Evolutionary conservation across 1,139 yeast genomes (phyloP), one percentile per base, ranked within the genome.

Genomic region (Nakaseomyces sp.): DNA sequence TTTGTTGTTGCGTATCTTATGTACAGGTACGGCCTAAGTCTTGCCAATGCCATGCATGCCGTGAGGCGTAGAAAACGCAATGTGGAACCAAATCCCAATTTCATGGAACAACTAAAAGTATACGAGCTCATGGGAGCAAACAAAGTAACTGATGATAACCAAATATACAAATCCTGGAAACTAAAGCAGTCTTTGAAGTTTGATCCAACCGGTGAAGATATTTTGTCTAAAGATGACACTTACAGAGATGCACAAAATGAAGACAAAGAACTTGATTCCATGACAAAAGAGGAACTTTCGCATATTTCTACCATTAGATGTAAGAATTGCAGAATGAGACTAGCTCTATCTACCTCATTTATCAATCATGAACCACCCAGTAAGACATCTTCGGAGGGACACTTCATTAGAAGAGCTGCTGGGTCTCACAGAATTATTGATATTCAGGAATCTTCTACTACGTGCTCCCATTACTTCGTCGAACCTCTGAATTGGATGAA

Each of bases 401-500:
- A 70, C 50, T 82, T 82, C 56, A 69, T 76, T 28, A 79, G 76
- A 55, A 76, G 74, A 37, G 82, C 81, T 0, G 76, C 77, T 29
- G 73, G 77, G 48, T 74, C 81, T 17, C 70, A 76, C 52, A 68
- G 85, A 52, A 72, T 81, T 29, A 65, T 76, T 22, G 74, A 76
- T 18, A 69, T 73, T 17, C 72, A 75, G 50, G 71, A 69, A 32
- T 89, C 81, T 0, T 70, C 81, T 17, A 59, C 65, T 13, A 63
- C 60, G 3, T 91, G 98, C 61, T 83, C 94, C n/a, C 96, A 89
- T 60, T 84, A 74, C 60, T 79, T 87, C 53, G 70, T 78, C 12
- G 97, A 91, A 62, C 97, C 98, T 0, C 68, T 89, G 46, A 69
- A 71, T 29, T 91, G 98, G 98, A 91, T 91, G 99, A 74, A 80